A percentile compares a stretch with the other conserved stretches of the same genome.
Conservation (phyloP, 345 rosid species). For the Aquilaria yunnanensis region DNA sequence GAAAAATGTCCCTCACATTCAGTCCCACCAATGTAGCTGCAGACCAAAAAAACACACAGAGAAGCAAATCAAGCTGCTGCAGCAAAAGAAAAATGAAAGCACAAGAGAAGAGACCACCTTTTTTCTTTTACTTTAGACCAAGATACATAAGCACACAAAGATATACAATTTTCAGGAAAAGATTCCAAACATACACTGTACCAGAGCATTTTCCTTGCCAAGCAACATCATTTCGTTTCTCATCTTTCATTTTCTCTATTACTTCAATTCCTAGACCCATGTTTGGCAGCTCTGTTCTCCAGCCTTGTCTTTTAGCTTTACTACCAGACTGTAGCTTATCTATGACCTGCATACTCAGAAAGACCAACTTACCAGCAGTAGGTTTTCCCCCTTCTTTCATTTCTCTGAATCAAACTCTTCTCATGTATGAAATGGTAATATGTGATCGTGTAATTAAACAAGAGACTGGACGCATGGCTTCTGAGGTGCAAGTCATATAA, state of each 20-base stretch:
- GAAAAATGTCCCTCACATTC: constrained; percentile 95
- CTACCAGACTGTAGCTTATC: constrained; percentile 83
- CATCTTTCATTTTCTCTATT: constrained; percentile 61
- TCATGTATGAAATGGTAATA: no score
- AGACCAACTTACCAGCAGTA: constrained; percentile 2
- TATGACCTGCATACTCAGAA: constrained; percentile 54
- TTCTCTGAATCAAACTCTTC: no score
- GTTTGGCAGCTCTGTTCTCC: constrained; percentile 57
- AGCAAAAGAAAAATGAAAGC: background rate
- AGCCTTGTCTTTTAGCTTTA: constrained; percentile 57
- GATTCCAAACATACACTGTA: constrained; percentile 82
- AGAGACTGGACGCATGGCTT: no score
- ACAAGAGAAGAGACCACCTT: background rate
- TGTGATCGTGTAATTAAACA: no score
- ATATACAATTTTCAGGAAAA: background rate
- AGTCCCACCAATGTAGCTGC: constrained; percentile 86
- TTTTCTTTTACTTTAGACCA: background rate
- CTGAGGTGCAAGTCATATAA: no score
- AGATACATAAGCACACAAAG: background rate
- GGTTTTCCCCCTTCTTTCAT: no score
- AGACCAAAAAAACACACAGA: constrained; percentile 2
- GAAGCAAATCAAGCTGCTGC: constrained; percentile 9
- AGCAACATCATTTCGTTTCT: constrained; percentile 58
- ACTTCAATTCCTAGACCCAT: constrained; percentile 61
- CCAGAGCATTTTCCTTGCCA: constrained; percentile 99